Percentiles rank a stretch among this genome's conserved stretches.
phyloP scores from a whole-genome alignment of 2,329 filamentous ascomycete genomes.

The Fusarium sp. region DNA sequence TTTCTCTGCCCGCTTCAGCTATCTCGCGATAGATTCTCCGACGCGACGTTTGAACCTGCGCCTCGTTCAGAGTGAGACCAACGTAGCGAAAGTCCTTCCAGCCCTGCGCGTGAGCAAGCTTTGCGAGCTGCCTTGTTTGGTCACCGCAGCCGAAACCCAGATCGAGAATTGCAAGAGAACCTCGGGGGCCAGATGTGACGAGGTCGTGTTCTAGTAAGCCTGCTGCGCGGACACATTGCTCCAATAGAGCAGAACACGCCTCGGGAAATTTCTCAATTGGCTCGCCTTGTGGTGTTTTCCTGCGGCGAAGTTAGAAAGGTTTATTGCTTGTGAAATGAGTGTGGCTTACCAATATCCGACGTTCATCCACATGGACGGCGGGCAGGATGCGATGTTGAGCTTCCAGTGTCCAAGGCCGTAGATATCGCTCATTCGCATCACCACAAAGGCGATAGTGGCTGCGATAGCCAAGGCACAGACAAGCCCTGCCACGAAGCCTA shows the following conservation, averaged over 20 bases:
- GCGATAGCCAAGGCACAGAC: constrained; percentile 38
- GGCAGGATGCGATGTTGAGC: constrained; percentile 65
- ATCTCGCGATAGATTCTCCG: constrained; percentile 50
- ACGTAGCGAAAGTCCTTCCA: constrained; percentile 61
- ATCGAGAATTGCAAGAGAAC: constrained; percentile 62
- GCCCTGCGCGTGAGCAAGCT: constrained; percentile 41
- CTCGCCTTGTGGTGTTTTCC: constrained; percentile 52
- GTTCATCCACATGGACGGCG: constrained; percentile 74
- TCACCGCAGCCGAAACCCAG: constrained; percentile 73
- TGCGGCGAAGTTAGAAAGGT: constrained; percentile 18
- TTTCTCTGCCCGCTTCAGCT: not conserved
- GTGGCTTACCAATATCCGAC: constrained; percentile 71
- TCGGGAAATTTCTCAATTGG: constrained; percentile 58
- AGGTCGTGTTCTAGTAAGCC: constrained; percentile 53
- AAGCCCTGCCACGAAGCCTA: constrained; percentile 51
- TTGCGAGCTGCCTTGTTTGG: constrained; percentile 65
- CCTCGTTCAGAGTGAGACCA: constrained; percentile 66
- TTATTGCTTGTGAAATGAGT: not conserved
- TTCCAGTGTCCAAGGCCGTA: constrained; percentile 71
- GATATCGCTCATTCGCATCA: constrained; percentile 51
- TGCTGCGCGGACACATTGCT: constrained; percentile 62
- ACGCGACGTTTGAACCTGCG: constrained; percentile 60
- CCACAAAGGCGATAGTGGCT: constrained; percentile 25
- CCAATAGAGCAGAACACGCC: constrained; percentile 66
- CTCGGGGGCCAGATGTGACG: constrained; percentile 15